Percentiles rank a stretch among this genome's conserved stretches.
phyloP scores from a whole-genome alignment of 2,329 filamentous ascomycete species.

The Blumeria hordei region DNA sequence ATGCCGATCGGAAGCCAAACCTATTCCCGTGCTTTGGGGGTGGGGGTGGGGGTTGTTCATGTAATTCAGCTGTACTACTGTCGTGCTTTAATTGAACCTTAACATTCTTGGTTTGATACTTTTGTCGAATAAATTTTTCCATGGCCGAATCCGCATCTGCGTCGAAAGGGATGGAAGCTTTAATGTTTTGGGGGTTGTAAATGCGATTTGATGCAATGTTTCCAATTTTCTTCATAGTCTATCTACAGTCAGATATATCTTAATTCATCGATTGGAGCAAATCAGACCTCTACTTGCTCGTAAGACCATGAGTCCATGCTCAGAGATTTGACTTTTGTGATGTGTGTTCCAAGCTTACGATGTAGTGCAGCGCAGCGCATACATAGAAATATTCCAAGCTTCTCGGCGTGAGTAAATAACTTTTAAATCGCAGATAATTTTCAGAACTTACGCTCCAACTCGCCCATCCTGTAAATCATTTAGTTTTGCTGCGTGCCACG shows the following conservation, averaged over 20 bases:
- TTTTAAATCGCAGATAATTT: not conserved
- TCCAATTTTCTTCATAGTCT: conserved; percentile 89
- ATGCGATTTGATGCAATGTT: conserved; percentile 67
- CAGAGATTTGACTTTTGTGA: conserved; percentile 95
- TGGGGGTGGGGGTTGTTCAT: conserved; percentile 27
- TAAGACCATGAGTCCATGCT: conserved; percentile 96
- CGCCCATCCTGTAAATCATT: conserved; percentile 13
- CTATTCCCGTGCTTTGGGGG: conserved; percentile 33
- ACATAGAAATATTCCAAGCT: conserved; percentile 90
- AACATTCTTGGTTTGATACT: conserved; percentile 49
- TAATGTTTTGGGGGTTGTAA: conserved; percentile 69
- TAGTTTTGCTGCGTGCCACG: conserved; percentile 3
- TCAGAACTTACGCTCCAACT: conserved; percentile 15
- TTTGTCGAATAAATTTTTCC: conserved; percentile 85
- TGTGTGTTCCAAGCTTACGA: conserved; percentile 88
- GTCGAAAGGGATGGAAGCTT: conserved; percentile 67
- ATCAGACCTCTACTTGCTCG: conserved; percentile 78
- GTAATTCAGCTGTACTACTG: conserved; percentile 17
- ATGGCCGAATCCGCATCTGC: conserved; percentile 77
- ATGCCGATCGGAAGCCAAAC: conserved; percentile 40
- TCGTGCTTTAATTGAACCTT: conserved; percentile 19
- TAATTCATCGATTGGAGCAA: not conserved
- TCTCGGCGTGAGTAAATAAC: conserved; percentile 8
- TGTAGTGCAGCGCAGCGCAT: conserved; percentile 93
- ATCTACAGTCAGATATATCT: conserved; percentile 5